Base-by-base conservation (phyloP, 2,329 filamentous ascomycete species). In the Thielaviopsis punctulata region DNA sequence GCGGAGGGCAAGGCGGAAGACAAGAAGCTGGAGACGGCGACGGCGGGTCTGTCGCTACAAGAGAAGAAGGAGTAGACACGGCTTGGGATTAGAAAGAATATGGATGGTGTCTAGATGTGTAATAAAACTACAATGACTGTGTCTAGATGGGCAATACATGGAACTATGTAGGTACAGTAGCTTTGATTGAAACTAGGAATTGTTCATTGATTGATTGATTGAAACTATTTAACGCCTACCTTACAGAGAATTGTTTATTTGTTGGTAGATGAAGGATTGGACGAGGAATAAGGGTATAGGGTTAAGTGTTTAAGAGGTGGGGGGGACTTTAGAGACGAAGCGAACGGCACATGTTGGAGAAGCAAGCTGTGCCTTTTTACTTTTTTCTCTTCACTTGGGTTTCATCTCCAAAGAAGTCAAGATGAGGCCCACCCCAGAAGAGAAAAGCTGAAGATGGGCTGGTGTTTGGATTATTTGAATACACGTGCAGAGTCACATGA, bases 11-110 rank as follows among this genome's bases (percentile, higher is more conserved):
- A 57, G 12, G 58, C 54, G 50, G 45, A 50, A 23, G 53, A 50
- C 52, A 58, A 57, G 56, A 57, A 55, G 6, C 36, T 55, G 54
- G 56, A 57, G 25, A 54, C 57, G 50, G 49, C 48, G 19, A 56
- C 54, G 43, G 48, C 51, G 9, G 53, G 52, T 39, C 47, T 58
- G 24, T 55, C 53, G 23, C 51, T 58, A 3, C 59, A 59, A 46
- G 54, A 58, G 41, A 59, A 53, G 5, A 57, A 55, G 41, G 57
- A 60, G 10, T 27, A 27, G 25, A 10, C 25, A 6, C 5, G 25
- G 25, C 25, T 27, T n/a, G 15, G n/a, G 23, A 45, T 9, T 21
- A 48, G 8, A 19, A 48, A 21, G 18, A 15, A 19, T 3, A 46
- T 19, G 22, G 18, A 10, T 7, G 45, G 22, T n/a, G 21, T 18